phyloP scores from a whole-genome alignment of 1,284 basidiomycete genomes.

The Chiua sp. region DNA sequence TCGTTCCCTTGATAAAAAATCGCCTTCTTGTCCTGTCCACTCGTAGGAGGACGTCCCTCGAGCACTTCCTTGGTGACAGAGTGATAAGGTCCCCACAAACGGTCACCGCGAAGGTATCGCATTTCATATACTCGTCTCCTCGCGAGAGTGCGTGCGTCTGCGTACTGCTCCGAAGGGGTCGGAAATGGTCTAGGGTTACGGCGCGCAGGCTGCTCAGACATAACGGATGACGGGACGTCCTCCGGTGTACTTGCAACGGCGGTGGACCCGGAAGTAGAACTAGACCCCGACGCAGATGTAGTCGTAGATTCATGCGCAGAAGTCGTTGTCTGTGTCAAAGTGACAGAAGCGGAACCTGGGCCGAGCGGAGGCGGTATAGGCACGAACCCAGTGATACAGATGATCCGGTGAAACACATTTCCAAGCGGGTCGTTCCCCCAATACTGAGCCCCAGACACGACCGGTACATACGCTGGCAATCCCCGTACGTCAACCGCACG shows the following conservation, averaged over 20 bases:
- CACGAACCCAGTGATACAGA: conserved; percentile 45
- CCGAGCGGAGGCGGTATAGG: conserved; percentile 23
- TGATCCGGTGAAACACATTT: conserved; percentile 42
- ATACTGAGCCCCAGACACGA: conserved; percentile 18
- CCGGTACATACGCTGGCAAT: conserved; percentile 27
- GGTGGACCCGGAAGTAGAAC: neutral
- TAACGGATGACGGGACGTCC: neutral
- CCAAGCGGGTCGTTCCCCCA: conserved; percentile 32
- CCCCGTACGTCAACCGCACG: conserved; percentile 19
- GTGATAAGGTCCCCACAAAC: conserved; percentile 55
- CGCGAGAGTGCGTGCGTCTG: conserved; percentile 46
- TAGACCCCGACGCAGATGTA: neutral
- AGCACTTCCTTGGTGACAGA: conserved; percentile 22
- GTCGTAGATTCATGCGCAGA: too few species aligned
- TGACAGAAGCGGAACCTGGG: neutral
- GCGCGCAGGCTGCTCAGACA: neutral
- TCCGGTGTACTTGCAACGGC: too few species aligned
- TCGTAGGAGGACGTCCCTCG: neutral
- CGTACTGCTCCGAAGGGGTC: conserved; percentile 25
- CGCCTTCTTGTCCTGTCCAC: neutral
- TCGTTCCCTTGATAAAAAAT: neutral
- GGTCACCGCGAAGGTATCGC: conserved; percentile 45
- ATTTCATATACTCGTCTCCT: conserved; percentile 53
- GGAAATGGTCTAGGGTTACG: conserved; percentile 7
- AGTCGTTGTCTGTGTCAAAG: neutral